Evolutionary conservation across 768 basidiomycete genomes (phyloP).

Genomic region (Podaxis sp.): DNA sequence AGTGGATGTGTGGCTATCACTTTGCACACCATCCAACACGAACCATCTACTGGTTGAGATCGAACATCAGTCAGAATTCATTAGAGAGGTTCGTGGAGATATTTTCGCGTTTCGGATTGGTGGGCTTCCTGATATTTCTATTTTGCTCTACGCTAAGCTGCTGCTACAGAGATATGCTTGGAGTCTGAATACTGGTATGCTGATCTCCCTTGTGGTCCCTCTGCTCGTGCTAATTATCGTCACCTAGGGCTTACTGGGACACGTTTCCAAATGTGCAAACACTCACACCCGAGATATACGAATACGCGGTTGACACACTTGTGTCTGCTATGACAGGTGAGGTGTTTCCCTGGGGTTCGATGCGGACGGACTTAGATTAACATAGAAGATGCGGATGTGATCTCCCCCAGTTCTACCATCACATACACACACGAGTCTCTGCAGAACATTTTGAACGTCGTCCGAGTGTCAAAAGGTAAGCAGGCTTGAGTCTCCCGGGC

Average conservation of each 20-base stretch:
- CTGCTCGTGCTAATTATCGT: neutral
- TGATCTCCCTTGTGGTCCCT: neutral
- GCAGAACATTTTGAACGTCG: slow-evolving; percentile 1
- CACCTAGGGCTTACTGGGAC: slow-evolving; percentile 3
- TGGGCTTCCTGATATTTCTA: neutral
- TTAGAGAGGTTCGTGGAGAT: neutral
- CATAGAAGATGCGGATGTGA: neutral
- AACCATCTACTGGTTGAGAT: slow-evolving; percentile 1
- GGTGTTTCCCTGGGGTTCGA: neutral
- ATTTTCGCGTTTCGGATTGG: neutral
- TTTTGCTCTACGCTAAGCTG: neutral
- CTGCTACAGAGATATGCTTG: neutral
- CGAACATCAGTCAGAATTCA: neutral
- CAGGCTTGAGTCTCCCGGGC: neutral
- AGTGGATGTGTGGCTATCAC: slow-evolving; percentile 6
- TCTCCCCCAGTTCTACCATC: neutral
- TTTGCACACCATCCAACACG: neutral
- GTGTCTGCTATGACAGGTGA: slow-evolving; percentile 5
- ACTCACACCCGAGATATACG: neutral
- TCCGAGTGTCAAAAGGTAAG: neutral
- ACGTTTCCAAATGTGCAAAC: neutral
- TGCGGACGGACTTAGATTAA: neutral
- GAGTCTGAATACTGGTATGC: slow-evolving; percentile 7
- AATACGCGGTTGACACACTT: neutral
- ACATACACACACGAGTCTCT: neutral